Evolutionary conservation across 2,329 filamentous ascomycete species (phyloP), one percentile per base, ranked within the genome.

Genomic region (Fusarium siculi): DNA sequence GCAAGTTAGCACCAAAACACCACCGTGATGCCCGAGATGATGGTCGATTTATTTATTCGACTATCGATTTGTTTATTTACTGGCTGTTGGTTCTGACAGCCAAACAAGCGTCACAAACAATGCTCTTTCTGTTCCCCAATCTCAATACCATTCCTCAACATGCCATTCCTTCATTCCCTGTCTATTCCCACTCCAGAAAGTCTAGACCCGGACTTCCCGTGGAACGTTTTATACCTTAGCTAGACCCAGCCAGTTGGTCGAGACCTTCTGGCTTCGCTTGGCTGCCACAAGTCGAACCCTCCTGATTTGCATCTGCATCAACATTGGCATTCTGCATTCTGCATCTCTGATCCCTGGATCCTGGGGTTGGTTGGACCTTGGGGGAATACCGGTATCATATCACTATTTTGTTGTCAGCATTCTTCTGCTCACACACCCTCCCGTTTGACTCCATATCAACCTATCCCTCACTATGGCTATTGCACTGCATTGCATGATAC

Each of bases 181-280:
- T 53, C 69, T 72, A 68, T 64, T 63, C 67, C 58, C 73, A 56
- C 57, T 49, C 55, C 56, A 28, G 47, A 62, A 63, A 63, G 57
- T 64, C 68, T 47, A 73, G 70, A 43, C 50, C 65, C 66, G 63
- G 70, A 66, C 56, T 70, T 56, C 50, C 66, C 69, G 66, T 73
- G 71, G 55, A 70, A 70, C 65, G 55, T 54, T 42, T 52, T 70
- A 49, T 50, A 70, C 57, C 68, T 42, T 42, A 50, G 43, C 47
- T 49, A 63, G 63, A 66, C 64, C 71, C 70, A 61, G 36, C 42
- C 46, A 43, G 30, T 68, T 56, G 71, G 69, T 77, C 75, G 64
- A 77, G 75, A 66, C 75, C 68, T 49, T 50, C 36, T 44, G 21
- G 44, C 54, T 43, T 75, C 42, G 42, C 63, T 67, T 63, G 58